phyloP scores from a whole-genome alignment of 306 rosid species.

The Rubus parviflorus region DNA sequence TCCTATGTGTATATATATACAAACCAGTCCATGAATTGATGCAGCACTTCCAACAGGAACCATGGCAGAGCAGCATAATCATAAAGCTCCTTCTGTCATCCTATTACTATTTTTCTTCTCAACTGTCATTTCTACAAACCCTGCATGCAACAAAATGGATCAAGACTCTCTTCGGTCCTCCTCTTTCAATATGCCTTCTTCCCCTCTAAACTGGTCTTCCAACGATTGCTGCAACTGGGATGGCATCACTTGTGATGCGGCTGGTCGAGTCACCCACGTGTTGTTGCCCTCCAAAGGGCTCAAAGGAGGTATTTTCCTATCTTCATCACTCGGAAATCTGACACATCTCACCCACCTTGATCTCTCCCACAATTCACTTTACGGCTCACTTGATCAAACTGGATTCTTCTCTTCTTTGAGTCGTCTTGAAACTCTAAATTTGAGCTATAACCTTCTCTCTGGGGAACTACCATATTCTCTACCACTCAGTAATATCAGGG shows the following conservation, averaged over 20 bases:
- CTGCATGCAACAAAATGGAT: conserved; percentile 6
- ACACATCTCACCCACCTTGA: background rate
- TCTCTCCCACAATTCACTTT: conserved; percentile 1
- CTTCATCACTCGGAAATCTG: background rate
- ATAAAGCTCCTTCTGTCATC: too few species aligned
- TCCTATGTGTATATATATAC: background rate
- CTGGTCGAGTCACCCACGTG: background rate
- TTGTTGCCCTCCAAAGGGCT: background rate
- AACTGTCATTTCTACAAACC: background rate
- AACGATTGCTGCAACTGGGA: conserved; percentile 4
- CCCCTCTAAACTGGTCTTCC: conserved; percentile 6
- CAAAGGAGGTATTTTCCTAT: background rate
- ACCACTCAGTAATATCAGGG: background rate
- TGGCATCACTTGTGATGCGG: background rate
- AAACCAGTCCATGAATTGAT: background rate
- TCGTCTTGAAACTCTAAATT: background rate
- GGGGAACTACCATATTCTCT: background rate
- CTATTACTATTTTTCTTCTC: background rate
- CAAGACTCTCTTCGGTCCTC: background rate
- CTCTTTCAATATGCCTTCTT: background rate
- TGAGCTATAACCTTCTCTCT: background rate
- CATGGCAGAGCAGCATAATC: background rate
- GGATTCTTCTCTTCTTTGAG: background rate
- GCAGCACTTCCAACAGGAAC: background rate
- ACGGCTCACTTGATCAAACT: background rate